phyloP scores from a whole-genome alignment of 2,329 filamentous ascomycete species.

The Chalaropsis ovoidea region DNA sequence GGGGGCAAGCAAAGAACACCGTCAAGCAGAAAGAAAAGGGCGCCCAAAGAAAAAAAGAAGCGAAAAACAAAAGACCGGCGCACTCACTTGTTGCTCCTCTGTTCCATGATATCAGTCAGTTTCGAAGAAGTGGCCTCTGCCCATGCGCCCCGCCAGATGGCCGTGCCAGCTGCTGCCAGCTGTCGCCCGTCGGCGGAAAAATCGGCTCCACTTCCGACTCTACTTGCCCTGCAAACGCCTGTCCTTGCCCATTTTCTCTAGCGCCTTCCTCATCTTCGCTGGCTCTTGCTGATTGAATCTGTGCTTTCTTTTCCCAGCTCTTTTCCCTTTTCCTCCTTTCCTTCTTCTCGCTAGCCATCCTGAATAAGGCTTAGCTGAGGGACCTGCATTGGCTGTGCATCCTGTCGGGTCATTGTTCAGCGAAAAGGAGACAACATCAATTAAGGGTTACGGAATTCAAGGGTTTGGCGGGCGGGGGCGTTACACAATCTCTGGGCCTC shows the following conservation, averaged over 20 bases:
- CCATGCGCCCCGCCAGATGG: neutral
- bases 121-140: conserved; percentile 11
- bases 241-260: neutral
- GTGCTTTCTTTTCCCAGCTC: neutral
- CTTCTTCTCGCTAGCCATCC: neutral
- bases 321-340: neutral
- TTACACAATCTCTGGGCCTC: conserved; percentile 7
- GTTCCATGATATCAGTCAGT: neutral
- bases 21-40: neutral
- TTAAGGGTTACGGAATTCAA: neutral
- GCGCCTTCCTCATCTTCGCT: neutral
- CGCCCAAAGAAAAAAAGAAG: neutral
- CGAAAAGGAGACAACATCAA: neutral
- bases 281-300: conserved; percentile 4
- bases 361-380: neutral
- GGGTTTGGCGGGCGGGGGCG: neutral
- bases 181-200: neutral
- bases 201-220: neutral
- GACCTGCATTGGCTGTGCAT: conserved; percentile 10
- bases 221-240: neutral
- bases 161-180: neutral
- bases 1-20: neutral
- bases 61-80: neutral
- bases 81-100: neutral
- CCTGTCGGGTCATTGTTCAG: neutral